Conservation (phyloP, 2,329 filamentous ascomycete genomes). For the Penicillium freii region DNA sequence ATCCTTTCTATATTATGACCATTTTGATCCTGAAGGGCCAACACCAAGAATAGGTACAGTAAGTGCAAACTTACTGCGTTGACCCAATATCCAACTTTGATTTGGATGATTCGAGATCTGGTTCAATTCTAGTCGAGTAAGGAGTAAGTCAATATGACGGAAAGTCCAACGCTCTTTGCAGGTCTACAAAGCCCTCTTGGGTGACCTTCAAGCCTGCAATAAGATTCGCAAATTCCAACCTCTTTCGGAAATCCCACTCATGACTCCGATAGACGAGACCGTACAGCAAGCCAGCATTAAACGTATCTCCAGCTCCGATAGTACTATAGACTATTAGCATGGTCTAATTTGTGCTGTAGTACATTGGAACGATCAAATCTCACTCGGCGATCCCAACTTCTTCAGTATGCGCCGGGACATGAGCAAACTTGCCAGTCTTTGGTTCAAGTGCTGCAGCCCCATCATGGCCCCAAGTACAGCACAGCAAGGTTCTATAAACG, state of each 20-base stretch:
- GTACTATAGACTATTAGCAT: slow-evolving; percentile 50
- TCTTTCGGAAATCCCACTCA: slow-evolving; percentile 51
- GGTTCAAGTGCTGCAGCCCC: slow-evolving; percentile 52
- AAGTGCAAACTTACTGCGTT: neutral
- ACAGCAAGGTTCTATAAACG: slow-evolving; percentile 46
- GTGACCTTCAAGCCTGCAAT: slow-evolving; percentile 68
- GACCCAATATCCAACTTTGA: neutral
- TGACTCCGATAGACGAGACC: slow-evolving; percentile 52
- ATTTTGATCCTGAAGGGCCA: no score
- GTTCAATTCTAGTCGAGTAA: neutral
- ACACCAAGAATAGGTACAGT: no score
- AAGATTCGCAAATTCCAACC: slow-evolving; percentile 61
- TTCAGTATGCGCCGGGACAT: slow-evolving; percentile 46
- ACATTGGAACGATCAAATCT: slow-evolving; percentile 30
- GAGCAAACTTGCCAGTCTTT: slow-evolving; percentile 32
- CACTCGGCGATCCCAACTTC: slow-evolving; percentile 57
- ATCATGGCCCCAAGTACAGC: slow-evolving; percentile 60
- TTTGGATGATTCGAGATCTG: neutral
- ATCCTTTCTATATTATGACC: accelerated
- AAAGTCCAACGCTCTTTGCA: slow-evolving; percentile 37
- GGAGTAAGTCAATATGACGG: neutral
- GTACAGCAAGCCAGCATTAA: slow-evolving; percentile 70
- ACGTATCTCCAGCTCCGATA: slow-evolving; percentile 73
- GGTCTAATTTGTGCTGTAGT: neutral
- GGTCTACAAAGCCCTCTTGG: slow-evolving; percentile 62